Evolutionary conservation across 1,284 basidiomycete genomes (phyloP), one percentile per base, ranked within the genome.

Genomic region (Dichomitus squalens): DNA sequence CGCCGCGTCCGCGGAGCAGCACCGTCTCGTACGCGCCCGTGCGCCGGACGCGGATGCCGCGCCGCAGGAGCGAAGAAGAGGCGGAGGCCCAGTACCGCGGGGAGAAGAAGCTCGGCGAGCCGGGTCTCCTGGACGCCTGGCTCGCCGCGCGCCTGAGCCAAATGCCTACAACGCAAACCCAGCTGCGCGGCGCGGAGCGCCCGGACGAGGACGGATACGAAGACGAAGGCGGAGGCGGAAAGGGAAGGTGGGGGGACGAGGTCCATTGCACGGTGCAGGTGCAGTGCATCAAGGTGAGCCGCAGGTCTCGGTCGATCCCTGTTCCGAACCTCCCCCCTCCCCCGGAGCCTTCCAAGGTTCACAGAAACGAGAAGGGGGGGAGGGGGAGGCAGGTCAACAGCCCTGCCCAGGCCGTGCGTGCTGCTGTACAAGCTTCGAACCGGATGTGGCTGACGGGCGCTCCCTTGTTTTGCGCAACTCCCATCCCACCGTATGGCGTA

Each of bases 61-160:
- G 53, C 34, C 62, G 60, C 25, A 35, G 27, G 31, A 44, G 53
- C 39, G 52, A 47, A n/a, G 53, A 39, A 46, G 58, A 61, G 18
- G 49, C 39, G 12, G 46, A 44, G 29, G 55, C 48, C 27, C 20
- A 41, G 9, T 53, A 55, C 27, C 65, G 64, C 29, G 59, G n/a
- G n/a, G n/a, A 39, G 43, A 48, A 57, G 41, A 53, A 50, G 20
- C 41, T 54, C 23, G 55, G 62, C 29, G 31, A 53, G 29, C 60
- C 60, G 16, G 53, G 59, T 0, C 53, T 57, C 49, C 43, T 66
- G 34, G 66, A 67, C 51, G 35, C 31, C 18, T 67, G 64, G 64
- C 58, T 67, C 20, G 39, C 59, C 8, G 55, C 55, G 12, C 59
- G 55, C 44, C 50, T 55, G 23, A 29, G 23, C 41, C 41, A 44